Conservation (phyloP, 306 rosid genomes). For the Betula pendula region DNA sequence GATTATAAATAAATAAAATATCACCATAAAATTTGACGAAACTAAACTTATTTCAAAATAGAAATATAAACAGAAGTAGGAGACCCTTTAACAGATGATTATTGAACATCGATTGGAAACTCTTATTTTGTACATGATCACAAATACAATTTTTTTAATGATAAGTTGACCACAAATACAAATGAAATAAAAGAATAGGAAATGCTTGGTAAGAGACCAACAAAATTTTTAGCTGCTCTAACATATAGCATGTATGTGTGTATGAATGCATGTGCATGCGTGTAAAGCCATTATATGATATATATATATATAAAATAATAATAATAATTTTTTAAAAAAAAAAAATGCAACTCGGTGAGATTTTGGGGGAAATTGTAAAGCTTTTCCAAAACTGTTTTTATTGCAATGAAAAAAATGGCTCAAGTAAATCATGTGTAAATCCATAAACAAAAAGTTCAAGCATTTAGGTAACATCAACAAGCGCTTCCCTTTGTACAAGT, state of each 20-base stretch:
- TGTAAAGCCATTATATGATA: not conserved
- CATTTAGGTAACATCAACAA: not conserved
- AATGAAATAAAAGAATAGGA: not conserved
- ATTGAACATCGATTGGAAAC: not conserved
- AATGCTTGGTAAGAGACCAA: slow-evolving; percentile 5
- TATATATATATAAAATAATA: too few relatives aligned
- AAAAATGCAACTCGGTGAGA: not conserved
- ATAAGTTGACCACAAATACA: not conserved
- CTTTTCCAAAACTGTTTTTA: not conserved
- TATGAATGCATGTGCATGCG: not conserved
- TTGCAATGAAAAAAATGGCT: not conserved
- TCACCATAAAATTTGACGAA: not conserved
- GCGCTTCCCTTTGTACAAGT: not conserved
- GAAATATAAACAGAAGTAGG: not conserved
- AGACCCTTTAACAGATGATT: not conserved
- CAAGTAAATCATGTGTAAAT: not conserved
- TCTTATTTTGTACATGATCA: not conserved
- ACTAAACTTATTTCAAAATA: not conserved
- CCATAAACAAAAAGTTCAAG: not conserved
- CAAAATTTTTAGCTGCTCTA: not conserved
- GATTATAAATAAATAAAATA: not conserved
- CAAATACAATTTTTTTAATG: not conserved
- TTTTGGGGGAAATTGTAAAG: not conserved
- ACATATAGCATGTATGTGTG: not conserved
- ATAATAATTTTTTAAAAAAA: not conserved